Percentiles rank a stretch among this genome's conserved stretches.
Evolutionary conservation across 2,329 filamentous ascomycete species (phyloP).

Genomic region (Aspergillus fumigatiaffinis): DNA sequence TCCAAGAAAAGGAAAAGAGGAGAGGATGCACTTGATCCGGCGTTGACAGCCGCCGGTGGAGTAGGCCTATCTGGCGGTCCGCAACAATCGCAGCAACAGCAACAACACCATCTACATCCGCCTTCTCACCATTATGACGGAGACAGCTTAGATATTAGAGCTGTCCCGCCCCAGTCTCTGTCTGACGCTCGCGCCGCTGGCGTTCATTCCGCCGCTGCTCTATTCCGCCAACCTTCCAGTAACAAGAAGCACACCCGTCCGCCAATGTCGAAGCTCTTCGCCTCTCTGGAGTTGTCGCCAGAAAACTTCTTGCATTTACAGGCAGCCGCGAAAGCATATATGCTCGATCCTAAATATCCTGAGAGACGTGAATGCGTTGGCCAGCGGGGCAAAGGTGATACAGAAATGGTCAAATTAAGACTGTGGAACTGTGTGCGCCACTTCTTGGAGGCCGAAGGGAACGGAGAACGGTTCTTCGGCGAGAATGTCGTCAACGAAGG

Average conservation of each 20-base stretch:
- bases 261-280: conserved; percentile 56
- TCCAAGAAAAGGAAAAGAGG: conserved; percentile 41
- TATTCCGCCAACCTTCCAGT: conserved; percentile 49
- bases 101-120: conserved; percentile 22
- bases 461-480: conserved; percentile 52
- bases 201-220: conserved; percentile 51
- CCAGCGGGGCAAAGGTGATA: conserved; percentile 52
- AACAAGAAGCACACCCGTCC: conserved; percentile 56
- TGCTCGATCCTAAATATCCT: conserved; percentile 53
- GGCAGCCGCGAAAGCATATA: conserved; percentile 53
- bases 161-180: conserved; percentile 34
- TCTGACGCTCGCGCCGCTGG: conserved; percentile 47
- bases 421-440: conserved; percentile 55
- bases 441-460: conserved; percentile 49
- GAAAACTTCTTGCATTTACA: conserved; percentile 56
- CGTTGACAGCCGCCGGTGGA: conserved; percentile 23
- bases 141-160: conserved; percentile 34
- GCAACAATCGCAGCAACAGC: conserved; percentile 24
- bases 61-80: conserved; percentile 21
- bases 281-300: conserved; percentile 53
- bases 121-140: conserved; percentile 25
- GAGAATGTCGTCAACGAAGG: conserved; percentile 42
- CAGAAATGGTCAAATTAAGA: conserved; percentile 54
- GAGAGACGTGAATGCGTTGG: conserved; percentile 56
- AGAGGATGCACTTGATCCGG: conserved; percentile 37